A percentile compares a stretch with the other conserved stretches of the same genome.
Evolutionary conservation across 1,284 basidiomycete genomes (phyloP).

Genomic region (Phylloporus sp.): DNA sequence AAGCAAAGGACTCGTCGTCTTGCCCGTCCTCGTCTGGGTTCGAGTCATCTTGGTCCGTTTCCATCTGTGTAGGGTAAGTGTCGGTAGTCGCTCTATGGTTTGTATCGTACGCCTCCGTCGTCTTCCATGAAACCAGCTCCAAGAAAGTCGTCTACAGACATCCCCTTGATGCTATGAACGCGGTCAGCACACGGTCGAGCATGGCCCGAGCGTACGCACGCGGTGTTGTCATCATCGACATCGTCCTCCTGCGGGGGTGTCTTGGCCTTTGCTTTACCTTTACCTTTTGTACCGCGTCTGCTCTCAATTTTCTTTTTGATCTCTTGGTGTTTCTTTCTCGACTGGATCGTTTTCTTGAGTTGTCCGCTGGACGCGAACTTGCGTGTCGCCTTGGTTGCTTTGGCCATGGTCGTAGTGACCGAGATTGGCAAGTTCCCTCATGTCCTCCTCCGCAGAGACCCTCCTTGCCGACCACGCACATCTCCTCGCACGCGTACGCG

Average conservation of each 20-base stretch:
- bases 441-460: constrained; percentile 40
- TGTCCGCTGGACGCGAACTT: constrained; percentile 89
- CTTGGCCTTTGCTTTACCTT: constrained; percentile 40
- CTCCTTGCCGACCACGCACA: constrained; percentile 53
- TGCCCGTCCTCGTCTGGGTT: constrained; percentile 45
- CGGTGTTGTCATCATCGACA: constrained; percentile 26
- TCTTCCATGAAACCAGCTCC: constrained; percentile 76
- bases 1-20: constrained; percentile 74
- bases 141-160: constrained; percentile 84
- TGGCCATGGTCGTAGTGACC: constrained; percentile 51
- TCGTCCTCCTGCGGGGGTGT: constrained; percentile 43
- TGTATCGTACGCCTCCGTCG: constrained; percentile 32
- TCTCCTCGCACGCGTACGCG: constrained; percentile 46
- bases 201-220: constrained; percentile 16
- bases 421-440: constrained; percentile 17
- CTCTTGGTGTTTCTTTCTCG: constrained; percentile 78
- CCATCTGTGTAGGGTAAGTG: constrained; percentile 28
- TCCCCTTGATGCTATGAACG: constrained; percentile 50
- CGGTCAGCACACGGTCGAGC: constrained; percentile 9
- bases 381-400: constrained; percentile 65
- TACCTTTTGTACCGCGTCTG: constrained; percentile 53
- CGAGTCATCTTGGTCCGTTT: constrained; percentile 48
- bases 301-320: constrained; percentile 72
- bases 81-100: constrained; percentile 1
- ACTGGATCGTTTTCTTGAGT: constrained; percentile 83